Evolutionary conservation across 495 filamentous ascomycete genomes (phyloP).

Genomic region (Pyrenula aspistea): DNA sequence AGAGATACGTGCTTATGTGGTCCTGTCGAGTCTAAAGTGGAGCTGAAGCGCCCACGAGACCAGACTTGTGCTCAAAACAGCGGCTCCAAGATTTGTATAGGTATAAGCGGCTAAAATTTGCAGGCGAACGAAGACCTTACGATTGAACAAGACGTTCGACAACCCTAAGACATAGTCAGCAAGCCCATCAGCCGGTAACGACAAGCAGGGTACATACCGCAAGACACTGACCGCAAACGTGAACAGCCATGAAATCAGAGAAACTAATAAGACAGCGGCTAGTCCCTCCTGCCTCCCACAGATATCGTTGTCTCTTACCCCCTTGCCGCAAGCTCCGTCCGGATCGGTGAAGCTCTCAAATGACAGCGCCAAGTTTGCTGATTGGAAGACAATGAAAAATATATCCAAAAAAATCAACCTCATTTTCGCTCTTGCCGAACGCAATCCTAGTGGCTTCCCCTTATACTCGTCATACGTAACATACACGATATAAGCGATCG

Average conservation of each 20-base stretch:
- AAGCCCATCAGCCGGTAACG: constrained; percentile 1
- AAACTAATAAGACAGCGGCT: constrained; percentile 68
- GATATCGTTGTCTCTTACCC: constrained; percentile 37
- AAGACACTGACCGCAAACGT: constrained; percentile 86
- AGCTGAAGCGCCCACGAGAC: too few species aligned
- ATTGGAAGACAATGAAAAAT: constrained; percentile 92
- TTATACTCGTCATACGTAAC: constrained; percentile 97
- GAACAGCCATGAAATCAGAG: constrained; percentile 75
- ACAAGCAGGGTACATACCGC: constrained; percentile 33
- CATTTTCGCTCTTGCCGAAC: constrained; percentile 71
- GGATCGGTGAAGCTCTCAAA: constrained; percentile 73
- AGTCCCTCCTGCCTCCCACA: constrained; percentile 65
- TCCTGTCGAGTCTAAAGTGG: too few species aligned
- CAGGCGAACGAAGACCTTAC: not conserved
- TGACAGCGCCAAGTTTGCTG: constrained; percentile 79
- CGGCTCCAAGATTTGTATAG: too few species aligned
- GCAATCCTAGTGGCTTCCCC: constrained; percentile 79
- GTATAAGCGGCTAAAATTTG: too few species aligned
- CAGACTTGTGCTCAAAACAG: too few species aligned
- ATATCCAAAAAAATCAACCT: constrained; percentile 81
- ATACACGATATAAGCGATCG: constrained; percentile 79
- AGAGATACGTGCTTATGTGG: too few species aligned
- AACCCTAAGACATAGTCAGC: constrained; percentile 28
- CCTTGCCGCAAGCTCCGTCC: constrained; percentile 45
- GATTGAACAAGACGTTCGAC: constrained; percentile 48